Evolutionary conservation across 1,284 basidiomycete genomes (phyloP).

Genomic region (Bothia castanella): DNA sequence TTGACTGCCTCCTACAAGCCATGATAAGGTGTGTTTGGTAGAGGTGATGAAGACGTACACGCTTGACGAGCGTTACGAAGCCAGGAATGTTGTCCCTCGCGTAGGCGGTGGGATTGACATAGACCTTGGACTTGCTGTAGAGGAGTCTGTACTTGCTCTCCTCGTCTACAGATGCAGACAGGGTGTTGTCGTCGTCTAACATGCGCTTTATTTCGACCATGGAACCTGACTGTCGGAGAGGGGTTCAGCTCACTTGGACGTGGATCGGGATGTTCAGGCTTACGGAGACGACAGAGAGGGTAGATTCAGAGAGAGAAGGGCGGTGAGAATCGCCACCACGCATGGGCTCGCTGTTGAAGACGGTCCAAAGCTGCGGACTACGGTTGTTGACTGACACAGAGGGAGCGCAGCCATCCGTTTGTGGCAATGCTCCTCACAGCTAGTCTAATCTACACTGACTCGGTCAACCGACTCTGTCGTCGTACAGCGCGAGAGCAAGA

Average conservation of each 20-base stretch:
- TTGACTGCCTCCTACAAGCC: constrained; percentile 60
- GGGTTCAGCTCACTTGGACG: constrained; percentile 2
- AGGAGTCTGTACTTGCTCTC: constrained; percentile 70
- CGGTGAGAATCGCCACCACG: constrained; percentile 27
- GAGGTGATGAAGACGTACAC: constrained; percentile 43
- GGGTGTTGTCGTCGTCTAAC: constrained; percentile 23
- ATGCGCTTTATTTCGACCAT: constrained; percentile 76
- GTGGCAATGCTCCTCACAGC: constrained; percentile 20
- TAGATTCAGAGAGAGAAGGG: constrained; percentile 35
- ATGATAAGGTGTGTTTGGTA: constrained; percentile 12
- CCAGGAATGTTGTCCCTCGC: constrained; percentile 91
- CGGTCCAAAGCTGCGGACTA: constrained; percentile 12
- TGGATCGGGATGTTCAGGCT: constrained; percentile 13
- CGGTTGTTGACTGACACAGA: constrained; percentile 1
- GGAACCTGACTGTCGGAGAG: constrained; percentile 47
- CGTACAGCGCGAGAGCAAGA: constrained; percentile 10
- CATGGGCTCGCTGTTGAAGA: constrained; percentile 15
- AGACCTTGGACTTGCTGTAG: constrained; percentile 89
- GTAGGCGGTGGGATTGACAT: constrained; percentile 91
- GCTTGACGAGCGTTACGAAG: constrained; percentile 84
- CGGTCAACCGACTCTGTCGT: background rate
- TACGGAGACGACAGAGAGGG: constrained; percentile 45
- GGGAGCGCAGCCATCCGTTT: constrained; percentile 19
- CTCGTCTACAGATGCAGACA: constrained; percentile 36
- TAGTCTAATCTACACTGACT: no score